These are phyloP conservation scores for Aspergillus ostianus DNA, from an alignment of 495 filamentous ascomycete genomes.

Conservation along the genomic window DNA sequence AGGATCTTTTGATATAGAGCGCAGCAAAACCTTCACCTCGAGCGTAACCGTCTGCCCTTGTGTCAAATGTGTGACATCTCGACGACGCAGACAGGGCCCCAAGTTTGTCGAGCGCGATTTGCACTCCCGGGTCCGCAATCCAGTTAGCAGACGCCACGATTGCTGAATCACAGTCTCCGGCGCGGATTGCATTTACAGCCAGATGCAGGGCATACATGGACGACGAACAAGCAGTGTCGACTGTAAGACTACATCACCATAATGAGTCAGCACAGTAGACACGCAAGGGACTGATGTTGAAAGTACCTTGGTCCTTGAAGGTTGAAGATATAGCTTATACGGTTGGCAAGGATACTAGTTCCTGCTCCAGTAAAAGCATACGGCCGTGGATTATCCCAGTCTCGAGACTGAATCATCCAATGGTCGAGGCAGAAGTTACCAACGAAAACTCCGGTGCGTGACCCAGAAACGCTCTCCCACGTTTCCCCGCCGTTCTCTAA, in stretches of 20 bases:
- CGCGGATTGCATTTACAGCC: conserved; percentile 24
- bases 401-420: neutral
- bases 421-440: neutral
- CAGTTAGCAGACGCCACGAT: conserved; percentile 39
- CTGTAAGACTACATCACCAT: conserved; percentile 20
- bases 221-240: conserved; percentile 41
- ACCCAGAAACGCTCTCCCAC: neutral
- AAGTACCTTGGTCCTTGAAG: neutral
- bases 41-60: conserved; percentile 57
- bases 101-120: conserved; percentile 22
- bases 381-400: neutral
- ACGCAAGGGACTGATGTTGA: conserved; percentile 31
- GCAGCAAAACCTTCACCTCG: conserved; percentile 50
- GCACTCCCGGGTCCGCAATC: conserved; percentile 25
- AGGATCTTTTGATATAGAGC: conserved; percentile 28
- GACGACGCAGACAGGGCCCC: conserved; percentile 18
- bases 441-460: neutral
- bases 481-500: conserved; percentile 34
- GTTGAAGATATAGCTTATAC: conserved; percentile 1
- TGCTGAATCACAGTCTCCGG: conserved; percentile 32
- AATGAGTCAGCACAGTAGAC: conserved; percentile 1
- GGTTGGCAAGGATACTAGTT: neutral
- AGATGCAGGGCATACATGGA: conserved; percentile 31
- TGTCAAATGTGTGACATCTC: conserved; percentile 57
- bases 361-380: neutral